Base-by-base conservation (phyloP, 2,329 filamentous ascomycete genomes). In the Phoma sp. region DNA sequence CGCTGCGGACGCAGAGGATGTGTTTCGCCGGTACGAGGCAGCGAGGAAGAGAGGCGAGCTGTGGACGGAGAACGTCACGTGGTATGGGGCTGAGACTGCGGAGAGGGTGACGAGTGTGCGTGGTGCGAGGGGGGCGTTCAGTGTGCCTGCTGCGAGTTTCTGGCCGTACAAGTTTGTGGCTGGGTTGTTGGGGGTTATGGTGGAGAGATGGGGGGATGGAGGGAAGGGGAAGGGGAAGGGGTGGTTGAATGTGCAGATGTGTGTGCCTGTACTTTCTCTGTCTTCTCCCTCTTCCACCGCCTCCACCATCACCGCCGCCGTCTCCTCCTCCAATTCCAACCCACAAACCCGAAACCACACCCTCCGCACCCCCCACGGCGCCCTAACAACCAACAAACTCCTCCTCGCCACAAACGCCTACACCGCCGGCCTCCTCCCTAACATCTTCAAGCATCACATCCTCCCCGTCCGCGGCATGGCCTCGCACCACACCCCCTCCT, bases 391-490 rank as follows among this genome's bases (percentile, higher is more conserved):
- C 2, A 18, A 27, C n/a, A 63, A 67, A 30, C 33, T 71, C 13
- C 46, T 72, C 4, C 62, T 67, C 33, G 65, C 66, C 5, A 70
- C 68, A 25, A 71, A 71, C 42, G 64, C 59, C 3, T 71, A 68
- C 48, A 70, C 66, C 7, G 55, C 65, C 4, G 59, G 59, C 30
- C 54, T 71, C 7, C 45, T 69, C 1, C 60, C 63, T 2, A 18
- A 18, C 1, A 38, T 79, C 37, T 75, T 71, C 39, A 77, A 66
- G 4, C 77, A 78, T 27, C 49, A 62, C 18, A 71, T 77, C 36
- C 60, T 70, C 3, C 73, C 74, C 9, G 45, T 73, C 10, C 63
- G 65, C 10, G 72, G 73, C n/a, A 69, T 67, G 61, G 63, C 62
- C 2, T 57, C 57, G 4, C 66, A 67, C 39, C 61, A 65, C 37